These are phyloP conservation scores for Chaetomiaceae sp. DNA, from an alignment of 2,329 filamentous ascomycete species.

Conservation along the genomic window DNA sequence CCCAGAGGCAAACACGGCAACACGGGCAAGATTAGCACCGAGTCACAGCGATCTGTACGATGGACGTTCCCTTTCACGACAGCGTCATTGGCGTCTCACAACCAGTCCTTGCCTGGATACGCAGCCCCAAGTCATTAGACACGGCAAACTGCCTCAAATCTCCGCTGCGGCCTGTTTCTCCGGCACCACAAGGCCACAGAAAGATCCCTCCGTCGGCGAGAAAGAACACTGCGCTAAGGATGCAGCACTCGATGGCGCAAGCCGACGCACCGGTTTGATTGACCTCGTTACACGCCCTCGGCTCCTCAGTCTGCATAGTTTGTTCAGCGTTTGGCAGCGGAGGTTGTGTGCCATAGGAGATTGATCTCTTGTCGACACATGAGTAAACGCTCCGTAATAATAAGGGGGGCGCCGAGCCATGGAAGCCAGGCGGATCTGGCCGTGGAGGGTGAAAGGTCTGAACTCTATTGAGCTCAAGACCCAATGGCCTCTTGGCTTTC, in stretches of 20 bases:
- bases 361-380: too few relatives aligned
- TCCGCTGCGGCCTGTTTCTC: neutral
- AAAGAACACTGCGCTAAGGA: neutral
- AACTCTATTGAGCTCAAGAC: too few relatives aligned
- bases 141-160: neutral
- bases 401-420: too few relatives aligned
- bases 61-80: neutral
- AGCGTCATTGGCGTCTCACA: neutral
- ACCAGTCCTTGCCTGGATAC: neutral
- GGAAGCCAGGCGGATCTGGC: too few relatives aligned
- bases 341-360: too few relatives aligned
- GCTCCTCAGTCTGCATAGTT: neutral
- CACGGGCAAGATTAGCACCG: neutral
- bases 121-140: neutral
- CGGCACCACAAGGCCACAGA: neutral
- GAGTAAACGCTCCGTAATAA: too few relatives aligned
- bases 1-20: neutral
- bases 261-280: neutral
- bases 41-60: neutral
- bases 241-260: slow-evolving; percentile 14
- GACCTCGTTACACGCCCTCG: neutral
- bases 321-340: neutral
- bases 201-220: neutral
- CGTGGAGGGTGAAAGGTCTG: too few relatives aligned
- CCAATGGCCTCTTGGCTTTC: too few relatives aligned